Conservation (phyloP, 2,329 filamentous ascomycete genomes). For the Fusarium pseudoanthophilum region DNA sequence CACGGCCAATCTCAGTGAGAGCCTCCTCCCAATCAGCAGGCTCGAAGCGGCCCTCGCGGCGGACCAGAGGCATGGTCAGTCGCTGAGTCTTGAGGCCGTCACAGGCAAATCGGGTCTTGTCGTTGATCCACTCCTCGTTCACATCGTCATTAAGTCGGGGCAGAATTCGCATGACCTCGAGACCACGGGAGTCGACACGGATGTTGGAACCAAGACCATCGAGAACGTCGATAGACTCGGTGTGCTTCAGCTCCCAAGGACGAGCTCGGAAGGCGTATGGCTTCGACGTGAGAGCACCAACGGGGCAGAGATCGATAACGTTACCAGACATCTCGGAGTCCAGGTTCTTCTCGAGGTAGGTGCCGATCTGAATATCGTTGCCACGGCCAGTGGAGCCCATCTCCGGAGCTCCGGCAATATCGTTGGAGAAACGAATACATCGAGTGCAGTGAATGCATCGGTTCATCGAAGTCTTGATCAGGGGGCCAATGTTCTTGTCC, state of each 20-base stretch:
- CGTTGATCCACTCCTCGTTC: conserved; percentile 99
- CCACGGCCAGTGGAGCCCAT: conserved; percentile 94
- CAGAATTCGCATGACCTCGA: conserved; percentile 95
- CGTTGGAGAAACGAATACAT: conserved; percentile 97
- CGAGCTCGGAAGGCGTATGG: conserved; percentile 97
- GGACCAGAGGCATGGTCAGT: conserved; percentile 90
- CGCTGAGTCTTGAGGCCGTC: conserved; percentile 97
- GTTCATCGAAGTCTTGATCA: conserved; percentile 99
- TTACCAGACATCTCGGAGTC: conserved; percentile 96
- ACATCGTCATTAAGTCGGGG: conserved; percentile 96
- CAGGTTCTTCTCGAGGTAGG: conserved; percentile 93
- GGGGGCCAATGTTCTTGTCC: conserved; percentile 98
- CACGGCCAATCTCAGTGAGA: conserved; percentile 84
- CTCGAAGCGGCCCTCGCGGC: conserved; percentile 89
- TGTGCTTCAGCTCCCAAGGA: conserved; percentile 97
- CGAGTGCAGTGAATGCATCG: conserved; percentile 99
- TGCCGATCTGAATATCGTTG: conserved; percentile 97
- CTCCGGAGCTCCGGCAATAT: conserved; percentile 94
- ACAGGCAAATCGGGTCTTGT: conserved; percentile 96
- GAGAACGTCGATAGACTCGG: conserved; percentile 93
- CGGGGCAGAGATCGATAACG: conserved; percentile 97
- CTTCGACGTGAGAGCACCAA: conserved; percentile 95
- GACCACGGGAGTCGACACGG: conserved; percentile 88
- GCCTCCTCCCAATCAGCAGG: conserved; percentile 97
- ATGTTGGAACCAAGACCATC: conserved; percentile 95